These are phyloP conservation scores for Penicillium arizonense DNA, from an alignment of 495 filamentous ascomycete species.

Conservation along the genomic window DNA sequence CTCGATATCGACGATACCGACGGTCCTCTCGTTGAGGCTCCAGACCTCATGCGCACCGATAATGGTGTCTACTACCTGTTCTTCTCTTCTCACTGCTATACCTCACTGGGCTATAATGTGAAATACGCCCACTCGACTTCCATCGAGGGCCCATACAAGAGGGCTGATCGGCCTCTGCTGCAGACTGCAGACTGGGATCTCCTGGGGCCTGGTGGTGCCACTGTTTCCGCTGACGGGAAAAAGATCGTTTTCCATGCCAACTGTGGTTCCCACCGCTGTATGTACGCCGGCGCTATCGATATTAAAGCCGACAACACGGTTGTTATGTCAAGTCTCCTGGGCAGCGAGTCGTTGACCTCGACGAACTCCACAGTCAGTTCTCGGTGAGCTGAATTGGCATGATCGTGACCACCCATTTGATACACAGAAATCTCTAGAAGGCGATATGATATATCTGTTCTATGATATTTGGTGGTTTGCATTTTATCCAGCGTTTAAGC, in stretches of 20 bases:
- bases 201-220: constrained; percentile 53
- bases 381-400: neutral
- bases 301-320: constrained; percentile 21
- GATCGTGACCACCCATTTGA: neutral
- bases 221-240: constrained; percentile 37
- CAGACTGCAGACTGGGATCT: constrained; percentile 40
- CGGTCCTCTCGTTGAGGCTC: constrained; percentile 60
- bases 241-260: constrained; percentile 54
- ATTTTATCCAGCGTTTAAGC: neutral
- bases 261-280: constrained; percentile 34
- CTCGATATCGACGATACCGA: constrained; percentile 53
- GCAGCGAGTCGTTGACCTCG: neutral
- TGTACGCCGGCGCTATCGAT: constrained; percentile 30
- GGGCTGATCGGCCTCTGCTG: constrained; percentile 34
- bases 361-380: constrained; percentile 4
- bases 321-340: constrained; percentile 9
- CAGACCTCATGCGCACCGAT: constrained; percentile 43
- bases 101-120: constrained; percentile 49
- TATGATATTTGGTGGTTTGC: neutral
- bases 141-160: constrained; percentile 46
- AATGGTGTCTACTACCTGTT: constrained; percentile 56
- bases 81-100: constrained; percentile 58
- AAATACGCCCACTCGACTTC: constrained; percentile 51
- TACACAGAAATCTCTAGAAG: neutral
- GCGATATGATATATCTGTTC: no score